Conservation (phyloP, 768 basidiomycete genomes). For the Termitomyces titanicus region DNA sequence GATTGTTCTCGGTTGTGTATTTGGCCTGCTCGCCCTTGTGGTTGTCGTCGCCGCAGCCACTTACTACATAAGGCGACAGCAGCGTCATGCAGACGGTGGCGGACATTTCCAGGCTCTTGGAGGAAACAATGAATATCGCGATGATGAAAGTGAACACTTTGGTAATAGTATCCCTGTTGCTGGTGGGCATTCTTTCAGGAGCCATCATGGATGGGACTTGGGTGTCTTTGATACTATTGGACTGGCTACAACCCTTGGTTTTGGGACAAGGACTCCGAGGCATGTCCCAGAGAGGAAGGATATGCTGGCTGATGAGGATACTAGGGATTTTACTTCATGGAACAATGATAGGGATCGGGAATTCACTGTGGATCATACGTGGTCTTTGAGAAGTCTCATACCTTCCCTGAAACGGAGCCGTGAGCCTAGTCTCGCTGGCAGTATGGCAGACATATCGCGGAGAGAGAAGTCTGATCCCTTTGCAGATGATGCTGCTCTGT, state of each 20-base stretch:
- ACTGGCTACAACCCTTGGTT: constrained; percentile 30
- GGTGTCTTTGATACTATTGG: constrained; percentile 18
- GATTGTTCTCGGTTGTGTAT: constrained; percentile 58
- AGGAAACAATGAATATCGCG: constrained; percentile 29
- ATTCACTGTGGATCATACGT: constrained; percentile 43
- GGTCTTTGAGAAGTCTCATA: constrained; percentile 50
- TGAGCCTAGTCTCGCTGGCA: constrained; percentile 33
- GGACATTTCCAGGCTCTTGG: constrained; percentile 29
- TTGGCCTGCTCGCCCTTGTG: constrained; percentile 60
- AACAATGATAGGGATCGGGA: constrained; percentile 33
- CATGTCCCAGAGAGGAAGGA: constrained; percentile 45
- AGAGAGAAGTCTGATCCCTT: constrained; percentile 51
- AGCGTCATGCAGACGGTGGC: constrained; percentile 16
- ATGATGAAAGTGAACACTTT: constrained; percentile 26
- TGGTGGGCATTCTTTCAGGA: constrained; percentile 3
- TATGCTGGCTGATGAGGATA: constrained; percentile 79
- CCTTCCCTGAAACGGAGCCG: constrained; percentile 34
- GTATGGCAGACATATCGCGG: constrained; percentile 27
- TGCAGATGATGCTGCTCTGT: constrained; percentile 37
- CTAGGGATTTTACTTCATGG: constrained; percentile 45
- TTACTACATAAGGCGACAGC: constrained; percentile 42
- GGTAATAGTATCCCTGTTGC: constrained; percentile 29
- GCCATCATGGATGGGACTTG: constrained; percentile 13
- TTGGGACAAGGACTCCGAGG: constrained; percentile 19
- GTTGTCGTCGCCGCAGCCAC: constrained; percentile 35